Base-by-base conservation (phyloP, 179 eudicot genomes). In the Heliamphora pulchella region DNA sequence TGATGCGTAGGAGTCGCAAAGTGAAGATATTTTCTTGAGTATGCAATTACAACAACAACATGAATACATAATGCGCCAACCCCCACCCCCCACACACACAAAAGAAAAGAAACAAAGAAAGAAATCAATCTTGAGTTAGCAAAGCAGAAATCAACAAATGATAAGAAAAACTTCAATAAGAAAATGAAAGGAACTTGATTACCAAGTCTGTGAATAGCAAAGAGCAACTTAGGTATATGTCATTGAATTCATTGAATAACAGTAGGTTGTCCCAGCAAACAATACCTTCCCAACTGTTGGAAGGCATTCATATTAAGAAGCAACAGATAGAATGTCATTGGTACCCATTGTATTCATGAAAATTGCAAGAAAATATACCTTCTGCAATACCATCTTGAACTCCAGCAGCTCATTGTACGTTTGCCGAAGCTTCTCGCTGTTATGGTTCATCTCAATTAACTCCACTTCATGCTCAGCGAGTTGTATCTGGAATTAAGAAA, bases 391-490 rank as follows among this genome's bases (percentile, higher is more conserved):
- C 91, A 96, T 91, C 88, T 91, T 96, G 81, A 96, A 96, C 86
- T 96, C 99, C 53, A 92, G 85, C 83, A 96, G 89, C 89, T 96
- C 99, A 81, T 94, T 96, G 76, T 88, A 96, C 0, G 97, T 86
- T 78, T 90, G 92, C 80, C 72, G 85, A 81, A 96, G 86, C 86
- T 91, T 96, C 87, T 96, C 99, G 63, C 92, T 90, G 78, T 96
- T 96, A 58, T 88, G 78, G 85, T 94, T 96, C 93, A 91, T 92
- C 86, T 96, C 99, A 79, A 87, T 90, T 64, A 96, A 86, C 91
- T 94, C 99, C 73, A 88, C 94, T 82, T 96, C 99, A 85, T 93
- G 97, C 83, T 91, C 98, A 80, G 89, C 91, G 44, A 95, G 91
- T 80, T 87, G 93, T 31, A 84, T 72, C 98, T 95, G 83, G 82